Conservation (phyloP, 345 rosid species). For the Ricinus communis region DNA sequence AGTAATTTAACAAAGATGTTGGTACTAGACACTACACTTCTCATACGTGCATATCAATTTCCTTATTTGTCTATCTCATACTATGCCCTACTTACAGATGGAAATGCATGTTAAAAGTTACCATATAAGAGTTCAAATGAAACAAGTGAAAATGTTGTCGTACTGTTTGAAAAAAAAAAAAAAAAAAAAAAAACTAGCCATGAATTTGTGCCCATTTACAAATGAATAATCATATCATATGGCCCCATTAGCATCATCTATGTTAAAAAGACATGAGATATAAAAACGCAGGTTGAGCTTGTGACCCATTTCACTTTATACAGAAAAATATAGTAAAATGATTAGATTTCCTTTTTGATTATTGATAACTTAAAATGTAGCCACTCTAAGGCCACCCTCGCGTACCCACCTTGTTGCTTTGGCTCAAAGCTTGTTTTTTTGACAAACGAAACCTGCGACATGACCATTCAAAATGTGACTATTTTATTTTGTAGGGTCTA, state of each 20-base stretch:
- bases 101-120: too few relatives aligned
- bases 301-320: too few relatives aligned
- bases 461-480: background rate
- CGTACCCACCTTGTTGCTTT: constrained; percentile 2
- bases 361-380: background rate
- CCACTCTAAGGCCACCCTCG: background rate
- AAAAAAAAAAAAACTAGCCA: too few relatives aligned
- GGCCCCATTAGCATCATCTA: background rate
- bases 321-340: background rate
- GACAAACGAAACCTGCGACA: background rate
- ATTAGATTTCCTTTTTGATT: background rate
- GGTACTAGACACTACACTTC: too few relatives aligned
- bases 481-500: background rate
- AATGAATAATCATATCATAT: background rate
- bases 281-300: background rate
- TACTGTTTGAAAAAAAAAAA: too few relatives aligned
- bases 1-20: too few relatives aligned
- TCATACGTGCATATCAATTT: too few relatives aligned
- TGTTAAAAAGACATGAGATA: background rate
- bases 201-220: background rate
- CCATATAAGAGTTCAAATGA: too few relatives aligned
- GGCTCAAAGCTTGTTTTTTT: constrained; percentile 3
- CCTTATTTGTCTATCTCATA: too few relatives aligned
- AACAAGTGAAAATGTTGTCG: too few relatives aligned
- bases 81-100: too few relatives aligned